Percentiles rank a stretch among this genome's conserved stretches.
Evolutionary conservation across 305 asterid genomes (phyloP).

Genomic region (Andrographis paniculata): DNA sequence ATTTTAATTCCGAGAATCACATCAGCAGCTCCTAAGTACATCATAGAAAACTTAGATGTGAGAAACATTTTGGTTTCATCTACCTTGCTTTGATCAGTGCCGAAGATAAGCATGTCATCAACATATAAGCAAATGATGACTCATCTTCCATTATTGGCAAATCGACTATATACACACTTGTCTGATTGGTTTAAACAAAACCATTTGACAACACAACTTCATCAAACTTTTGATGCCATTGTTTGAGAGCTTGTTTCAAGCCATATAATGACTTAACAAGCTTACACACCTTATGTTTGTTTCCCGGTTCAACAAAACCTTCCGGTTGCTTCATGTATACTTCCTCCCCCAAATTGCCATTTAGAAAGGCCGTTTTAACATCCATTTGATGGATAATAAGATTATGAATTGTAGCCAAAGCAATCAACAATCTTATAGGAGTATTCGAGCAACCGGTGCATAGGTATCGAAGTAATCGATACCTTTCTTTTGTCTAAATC

Average conservation of each 20-base stretch:
- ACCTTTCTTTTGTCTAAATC: neutral
- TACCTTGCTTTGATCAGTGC: neutral
- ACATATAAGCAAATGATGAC: neutral
- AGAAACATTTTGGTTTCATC: neutral
- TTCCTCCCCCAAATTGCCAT: neutral
- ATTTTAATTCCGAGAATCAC: no score
- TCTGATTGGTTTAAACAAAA: neutral
- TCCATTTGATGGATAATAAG: constrained; percentile 9
- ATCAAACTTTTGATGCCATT: neutral
- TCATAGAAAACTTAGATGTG: neutral
- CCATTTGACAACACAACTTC: constrained; percentile 14
- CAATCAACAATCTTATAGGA: neutral
- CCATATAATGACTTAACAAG: neutral
- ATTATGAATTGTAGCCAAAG: neutral
- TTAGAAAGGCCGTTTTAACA: neutral
- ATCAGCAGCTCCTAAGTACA: no score
- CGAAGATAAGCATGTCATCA: neutral
- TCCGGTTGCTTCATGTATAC: constrained; percentile 5
- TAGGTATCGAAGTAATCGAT: constrained; percentile 16
- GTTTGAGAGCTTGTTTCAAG: neutral
- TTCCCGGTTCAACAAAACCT: neutral
- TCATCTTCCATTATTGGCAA: neutral
- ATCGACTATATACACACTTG: neutral
- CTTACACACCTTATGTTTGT: neutral
- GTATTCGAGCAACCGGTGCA: constrained; percentile 5